Evolutionary conservation across 768 basidiomycete species (phyloP), one percentile per base, ranked within the genome.

Genomic region (Phaeotremella fagi): DNA sequence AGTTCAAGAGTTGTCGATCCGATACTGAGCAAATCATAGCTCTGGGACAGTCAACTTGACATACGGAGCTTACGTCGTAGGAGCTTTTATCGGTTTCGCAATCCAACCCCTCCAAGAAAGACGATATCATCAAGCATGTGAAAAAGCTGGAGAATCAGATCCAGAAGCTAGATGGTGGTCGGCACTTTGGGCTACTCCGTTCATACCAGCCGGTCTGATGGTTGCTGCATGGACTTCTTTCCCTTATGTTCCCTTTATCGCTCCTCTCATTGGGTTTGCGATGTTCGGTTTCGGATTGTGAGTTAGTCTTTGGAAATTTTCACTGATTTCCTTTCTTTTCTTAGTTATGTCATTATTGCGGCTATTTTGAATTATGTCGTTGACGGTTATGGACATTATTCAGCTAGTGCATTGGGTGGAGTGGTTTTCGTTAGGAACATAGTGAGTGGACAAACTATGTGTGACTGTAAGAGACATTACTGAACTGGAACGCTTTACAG

Each of bases 81-180:
- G 65, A 3, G 54, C 60, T 9, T 6, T 67, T 6, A 25, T 67
- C 20, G 65, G 54, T 20, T 68, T 68, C 55, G 52, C 53, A 18
- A 49, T 61, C 4, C 59, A 59, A 33, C 66, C 66, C 0, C 48
- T 68, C 0, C 66, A 64, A 45, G 55, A 68, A 42, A 38, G 54
- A 23, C 38, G 43, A 28, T 68, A 68, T 33, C 63, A 50, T 31
- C 48, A 18, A 1, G 55, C 51, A 7, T 50, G 57, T 22, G 20
- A 18, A 12, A 49, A 51, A 1, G 22, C 28, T 3, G 61, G 60
- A 20, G 47, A 23, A 9, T 53, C 63, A 3, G 57, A 63, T 45
- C 61, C 66, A 2, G 66, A 68, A 51, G 55, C 62, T 24, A 28
- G 66, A 33, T 64, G 66, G 66, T 68, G 66, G 66, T 55, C 55